Percentiles rank a stretch among this genome's conserved stretches.
phyloP scores from a whole-genome alignment of 2,329 filamentous ascomycete genomes.

The Pestalotiopsis sp. region DNA sequence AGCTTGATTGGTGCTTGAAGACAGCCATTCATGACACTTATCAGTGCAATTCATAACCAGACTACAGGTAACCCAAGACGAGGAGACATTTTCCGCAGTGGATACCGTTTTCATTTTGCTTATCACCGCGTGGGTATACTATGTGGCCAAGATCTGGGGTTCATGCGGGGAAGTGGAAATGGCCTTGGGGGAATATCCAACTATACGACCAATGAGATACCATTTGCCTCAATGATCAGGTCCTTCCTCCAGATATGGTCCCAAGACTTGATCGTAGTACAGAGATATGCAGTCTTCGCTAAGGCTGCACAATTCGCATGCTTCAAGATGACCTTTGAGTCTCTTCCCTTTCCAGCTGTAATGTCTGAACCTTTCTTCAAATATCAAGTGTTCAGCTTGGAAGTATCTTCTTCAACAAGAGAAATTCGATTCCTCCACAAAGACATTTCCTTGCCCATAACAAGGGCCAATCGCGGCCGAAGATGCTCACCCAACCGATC shows the following conservation, averaged over 20 bases:
- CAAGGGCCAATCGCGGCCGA: not conserved
- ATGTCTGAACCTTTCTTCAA: not conserved
- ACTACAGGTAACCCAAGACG: no score
- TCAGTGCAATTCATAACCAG: no score
- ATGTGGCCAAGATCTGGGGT: not conserved
- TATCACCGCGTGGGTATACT: not conserved
- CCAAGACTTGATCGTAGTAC: not conserved
- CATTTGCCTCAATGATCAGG: not conserved
- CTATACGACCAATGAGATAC: not conserved
- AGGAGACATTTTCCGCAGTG: slow-evolving; percentile 3
- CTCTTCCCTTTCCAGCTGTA: not conserved
- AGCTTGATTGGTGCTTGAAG: no score
- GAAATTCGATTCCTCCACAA: not conserved
- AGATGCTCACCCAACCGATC: not conserved
- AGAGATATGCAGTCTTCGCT: not conserved
- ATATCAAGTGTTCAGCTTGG: not conserved
- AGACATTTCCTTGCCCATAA: not conserved
- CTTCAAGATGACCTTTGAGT: not conserved
- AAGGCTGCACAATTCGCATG: not conserved
- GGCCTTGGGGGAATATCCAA: not conserved
- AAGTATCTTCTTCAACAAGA: not conserved
- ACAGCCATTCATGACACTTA: no score
- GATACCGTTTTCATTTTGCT: slow-evolving; percentile 6
- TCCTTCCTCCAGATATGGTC: not conserved
- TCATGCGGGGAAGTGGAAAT: not conserved